Base-by-base conservation (phyloP, 2,329 filamentous ascomycete species). In the Dothideomycetidae sp. region DNA sequence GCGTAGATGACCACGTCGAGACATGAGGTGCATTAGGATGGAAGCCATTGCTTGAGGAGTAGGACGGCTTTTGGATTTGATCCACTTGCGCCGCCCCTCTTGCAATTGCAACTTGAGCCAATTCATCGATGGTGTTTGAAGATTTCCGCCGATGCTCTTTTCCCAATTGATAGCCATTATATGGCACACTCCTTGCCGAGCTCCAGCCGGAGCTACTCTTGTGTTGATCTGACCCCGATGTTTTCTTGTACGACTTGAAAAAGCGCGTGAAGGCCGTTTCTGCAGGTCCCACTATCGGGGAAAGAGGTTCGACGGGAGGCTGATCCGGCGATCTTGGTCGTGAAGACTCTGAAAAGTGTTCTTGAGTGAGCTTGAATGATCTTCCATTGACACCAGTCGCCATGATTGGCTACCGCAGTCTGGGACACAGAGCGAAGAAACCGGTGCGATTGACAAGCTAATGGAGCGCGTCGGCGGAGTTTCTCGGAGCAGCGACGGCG, bases 101-200 rank as follows among this genome's bases (percentile, higher is more conserved):
- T 12, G 53, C 56, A 31, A 61, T 49, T 31, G 62, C 62, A 35
- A 57, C 59, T 42, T 61, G 58, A 18, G 62, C 61, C 5, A 65
- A 54, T 18, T 59, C 54, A 36, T 63, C 62, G 42, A 64, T 64
- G 43, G 60, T 55, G 5, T 55, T 38, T 17, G 36, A 38, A 2
- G 36, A 38, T 19, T 38, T 38, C 10, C 36, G 29, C 12, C 26
- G 21, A 14, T 38, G 36, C 16, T 38, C 36, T 14, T 26, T 38
- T 18, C 19, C 21, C 21, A n/a, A n/a, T 21, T 11, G 56, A 35
- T 55, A 56, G 39, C 47, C 48, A 31, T 50, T 49, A 12, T 49
- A 38, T 31, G 23, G 32, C 12, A 31, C 17, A 15, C n/a, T 5
- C n/a, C 2, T 7, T 26, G 7, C 7, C 21, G 21, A 26, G n/a